A percentile compares a stretch with the other conserved stretches of the same genome.
phyloP scores from a whole-genome alignment of 306 rosid genomes.

The Vicia sativa region DNA sequence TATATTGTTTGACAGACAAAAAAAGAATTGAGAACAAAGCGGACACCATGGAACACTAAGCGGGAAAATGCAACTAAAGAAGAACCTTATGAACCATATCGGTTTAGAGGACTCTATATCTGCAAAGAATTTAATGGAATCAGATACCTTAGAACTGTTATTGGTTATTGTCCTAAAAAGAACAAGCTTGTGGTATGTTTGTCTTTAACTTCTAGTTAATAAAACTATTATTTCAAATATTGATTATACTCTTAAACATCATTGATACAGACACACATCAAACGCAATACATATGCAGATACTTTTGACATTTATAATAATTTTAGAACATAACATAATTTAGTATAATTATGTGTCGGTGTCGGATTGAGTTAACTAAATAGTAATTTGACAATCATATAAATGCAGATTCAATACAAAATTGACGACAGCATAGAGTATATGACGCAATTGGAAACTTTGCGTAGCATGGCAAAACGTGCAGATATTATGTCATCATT shows the following conservation, averaged over 20 bases:
- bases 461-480: not conserved
- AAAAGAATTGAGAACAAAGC: not conserved
- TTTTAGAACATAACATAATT: too few species aligned
- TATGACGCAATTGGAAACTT: not conserved
- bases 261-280: too few species aligned
- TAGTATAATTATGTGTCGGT: too few species aligned
- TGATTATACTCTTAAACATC: not conserved
- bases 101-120: not conserved
- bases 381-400: not conserved
- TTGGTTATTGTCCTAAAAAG: not conserved
- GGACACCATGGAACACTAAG: not conserved
- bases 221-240: not conserved
- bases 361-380: too few species aligned
- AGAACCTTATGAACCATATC: not conserved
- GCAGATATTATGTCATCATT: not conserved
- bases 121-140: conserved; percentile 9
- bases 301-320: too few species aligned
- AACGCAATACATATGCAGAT: too few species aligned
- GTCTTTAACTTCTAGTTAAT: not conserved
- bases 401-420: not conserved
- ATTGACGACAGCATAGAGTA: not conserved
- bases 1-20: not conserved
- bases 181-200: conserved; percentile 14
- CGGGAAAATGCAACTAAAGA: not conserved
- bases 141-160: not conserved